phyloP scores from a whole-genome alignment of 495 filamentous ascomycete genomes.

The Trichoderma asperelloides region DNA sequence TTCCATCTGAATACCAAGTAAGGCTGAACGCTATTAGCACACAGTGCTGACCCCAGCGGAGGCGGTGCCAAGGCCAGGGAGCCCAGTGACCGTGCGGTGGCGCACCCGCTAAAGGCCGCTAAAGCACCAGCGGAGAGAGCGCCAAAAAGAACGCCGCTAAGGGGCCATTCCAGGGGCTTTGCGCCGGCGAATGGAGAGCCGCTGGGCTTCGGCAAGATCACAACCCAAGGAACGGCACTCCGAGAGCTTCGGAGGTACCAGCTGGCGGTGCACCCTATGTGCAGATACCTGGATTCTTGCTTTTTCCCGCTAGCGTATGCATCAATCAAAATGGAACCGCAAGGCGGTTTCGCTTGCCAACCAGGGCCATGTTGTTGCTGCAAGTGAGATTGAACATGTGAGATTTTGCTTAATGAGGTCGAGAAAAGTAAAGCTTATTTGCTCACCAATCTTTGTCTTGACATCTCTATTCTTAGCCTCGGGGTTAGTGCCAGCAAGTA shows the following conservation, averaged over 20 bases:
- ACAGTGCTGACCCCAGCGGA: not conserved
- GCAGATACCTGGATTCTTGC: not conserved
- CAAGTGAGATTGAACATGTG: slow-evolving; percentile 3
- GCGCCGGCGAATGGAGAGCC: not conserved
- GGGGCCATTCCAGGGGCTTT: not conserved
- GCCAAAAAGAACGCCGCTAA: not conserved
- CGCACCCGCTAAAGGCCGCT: slow-evolving; percentile 4
- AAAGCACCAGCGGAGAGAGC: not conserved
- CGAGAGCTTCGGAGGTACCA: not conserved
- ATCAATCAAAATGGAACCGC: not conserved
- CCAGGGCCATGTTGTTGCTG: not conserved
- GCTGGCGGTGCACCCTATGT: not conserved
- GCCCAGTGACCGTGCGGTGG: slow-evolving; percentile 4
- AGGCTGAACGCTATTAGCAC: not conserved
- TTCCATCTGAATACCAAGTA: not conserved
- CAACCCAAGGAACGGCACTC: not conserved
- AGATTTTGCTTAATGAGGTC: not conserved
- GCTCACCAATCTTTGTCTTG: not conserved
- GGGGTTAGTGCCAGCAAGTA: no score
- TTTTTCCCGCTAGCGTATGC: not conserved
- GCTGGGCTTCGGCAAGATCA: not conserved
- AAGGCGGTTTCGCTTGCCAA: not conserved
- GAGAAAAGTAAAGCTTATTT: not conserved
- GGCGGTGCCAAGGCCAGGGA: slow-evolving; percentile 6
- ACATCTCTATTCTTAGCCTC: slow-evolving; percentile 3